These are phyloP conservation scores for Aspergillus pseudoglaucus DNA, from an alignment of 2,329 filamentous ascomycete genomes.

Conservation along the genomic window DNA sequence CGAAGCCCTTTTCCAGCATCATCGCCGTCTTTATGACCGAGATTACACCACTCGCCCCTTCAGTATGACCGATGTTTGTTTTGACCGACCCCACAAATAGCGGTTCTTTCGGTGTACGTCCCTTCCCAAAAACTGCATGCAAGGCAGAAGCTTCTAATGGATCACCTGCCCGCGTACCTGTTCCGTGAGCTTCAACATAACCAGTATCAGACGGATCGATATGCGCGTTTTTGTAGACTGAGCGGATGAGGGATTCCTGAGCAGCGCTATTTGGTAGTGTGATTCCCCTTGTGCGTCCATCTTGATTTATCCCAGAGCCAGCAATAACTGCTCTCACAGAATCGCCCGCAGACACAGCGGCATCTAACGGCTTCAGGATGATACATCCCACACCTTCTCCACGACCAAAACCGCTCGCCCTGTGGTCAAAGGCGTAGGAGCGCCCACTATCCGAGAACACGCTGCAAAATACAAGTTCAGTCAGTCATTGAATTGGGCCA, in stretches of 20 bases:
- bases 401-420: slow-evolving; percentile 24
- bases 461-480: slow-evolving; percentile 2
- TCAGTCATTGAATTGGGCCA: neutral
- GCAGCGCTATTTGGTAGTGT: slow-evolving; percentile 35
- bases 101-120: slow-evolving; percentile 1
- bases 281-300: slow-evolving; percentile 30
- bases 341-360: slow-evolving; percentile 29
- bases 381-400: slow-evolving; percentile 31
- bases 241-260: slow-evolving; percentile 31
- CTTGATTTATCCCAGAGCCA: slow-evolving; percentile 29
- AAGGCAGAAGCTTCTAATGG: slow-evolving; percentile 50
- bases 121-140: slow-evolving; percentile 27
- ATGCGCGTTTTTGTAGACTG: slow-evolving; percentile 30
- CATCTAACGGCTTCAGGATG: slow-evolving; percentile 27
- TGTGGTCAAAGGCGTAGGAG: slow-evolving; percentile 21
- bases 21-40: slow-evolving; percentile 25
- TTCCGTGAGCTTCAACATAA: slow-evolving; percentile 48
- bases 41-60: slow-evolving; percentile 24
- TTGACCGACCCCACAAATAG: slow-evolving; percentile 21
- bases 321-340: slow-evolving; percentile 30
- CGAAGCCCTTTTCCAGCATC: slow-evolving; percentile 18
- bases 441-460: slow-evolving; percentile 20
- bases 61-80: slow-evolving; percentile 18
- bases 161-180: slow-evolving; percentile 52
- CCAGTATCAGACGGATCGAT: slow-evolving; percentile 23